Base-by-base conservation (phyloP, 2,329 filamentous ascomycete species). In the Tolypocladium sp. region DNA sequence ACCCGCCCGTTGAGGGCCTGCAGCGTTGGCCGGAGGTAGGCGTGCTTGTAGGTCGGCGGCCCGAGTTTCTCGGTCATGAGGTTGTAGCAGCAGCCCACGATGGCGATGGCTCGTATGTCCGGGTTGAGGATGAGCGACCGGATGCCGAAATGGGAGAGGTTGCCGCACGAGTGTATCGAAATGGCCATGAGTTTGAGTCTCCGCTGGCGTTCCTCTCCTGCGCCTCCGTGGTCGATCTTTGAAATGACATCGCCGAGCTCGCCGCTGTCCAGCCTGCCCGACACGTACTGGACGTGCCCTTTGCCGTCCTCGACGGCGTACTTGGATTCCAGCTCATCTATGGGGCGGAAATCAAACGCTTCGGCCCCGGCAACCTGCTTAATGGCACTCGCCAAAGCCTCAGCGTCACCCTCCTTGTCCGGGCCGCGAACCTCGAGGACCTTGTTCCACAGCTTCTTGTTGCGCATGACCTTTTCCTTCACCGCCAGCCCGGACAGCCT, bases 51-150 rank as follows among this genome's bases (percentile, higher is more conserved):
- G 0, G 91, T 92, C 22, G 91, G 89, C 2, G 92, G 90, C 0
- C 91, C 90, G 15, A 97, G 83, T 59, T 90, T 86, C 74, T 97
- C 94, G 0, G 93, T 97, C 65, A 97, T 78, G 7, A 97, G 84
- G 68, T 99, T 99, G 80, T 99, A 97, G 79, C 94, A 99, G 78
- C 94, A 99, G 54, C 94, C 94, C 61, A 99, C 91, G 70, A 99
- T 92, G 60, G 93, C 93, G 27, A 97, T 88, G n/a, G 92, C 91
- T 38, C 86, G 85, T 58, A 97, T 92, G 5, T 86, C 83, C 0
- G 89, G 88, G 69, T 97, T 97, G 59, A 95, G 76, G 2, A 92
- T 75, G 25, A 99, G 82, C 0, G 93, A 95, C 17, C 91, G 87
- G 59, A 99, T 87, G 12, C 90, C 94, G 70, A 95, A 92, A 72